Percentiles rank a stretch among this genome's conserved stretches.
Evolutionary conservation across 305 asterid species (phyloP).

Genomic region (Lippia alba): DNA sequence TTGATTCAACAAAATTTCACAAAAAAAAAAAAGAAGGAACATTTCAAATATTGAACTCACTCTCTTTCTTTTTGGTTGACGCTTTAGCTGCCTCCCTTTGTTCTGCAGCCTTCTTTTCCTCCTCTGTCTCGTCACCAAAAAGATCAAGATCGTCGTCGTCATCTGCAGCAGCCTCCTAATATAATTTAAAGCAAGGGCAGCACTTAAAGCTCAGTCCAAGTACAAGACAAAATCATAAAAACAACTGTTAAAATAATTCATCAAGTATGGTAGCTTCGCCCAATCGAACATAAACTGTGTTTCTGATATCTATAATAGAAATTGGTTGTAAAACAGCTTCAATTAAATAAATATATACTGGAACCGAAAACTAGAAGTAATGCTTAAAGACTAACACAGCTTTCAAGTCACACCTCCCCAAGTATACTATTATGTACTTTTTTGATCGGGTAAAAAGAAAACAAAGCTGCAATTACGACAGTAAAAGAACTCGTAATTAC

Average conservation of each 20-base stretch:
- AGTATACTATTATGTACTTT: too few relatives aligned
- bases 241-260: not conserved
- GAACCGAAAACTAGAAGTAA: not conserved
- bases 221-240: not conserved
- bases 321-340: not conserved
- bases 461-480: too few relatives aligned
- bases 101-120: conserved; percentile 97
- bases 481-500: too few relatives aligned
- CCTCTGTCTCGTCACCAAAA: conserved; percentile 98
- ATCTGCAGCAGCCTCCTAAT: conserved; percentile 58
- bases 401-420: not conserved
- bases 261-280: too few relatives aligned
- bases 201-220: not conserved
- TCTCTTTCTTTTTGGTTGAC: conserved; percentile 91
- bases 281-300: too few relatives aligned
- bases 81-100: conserved; percentile 82
- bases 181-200: conserved; percentile 1
- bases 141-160: conserved; percentile 96
- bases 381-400: not conserved
- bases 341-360: not conserved
- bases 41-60: conserved; percentile 48
- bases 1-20: not conserved
- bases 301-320: too few relatives aligned
- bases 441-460: too few relatives aligned
- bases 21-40: not conserved